These are phyloP conservation scores for Penicillium sp. DNA, from an alignment of 2,329 filamentous ascomycete species.

Conservation along the genomic window DNA sequence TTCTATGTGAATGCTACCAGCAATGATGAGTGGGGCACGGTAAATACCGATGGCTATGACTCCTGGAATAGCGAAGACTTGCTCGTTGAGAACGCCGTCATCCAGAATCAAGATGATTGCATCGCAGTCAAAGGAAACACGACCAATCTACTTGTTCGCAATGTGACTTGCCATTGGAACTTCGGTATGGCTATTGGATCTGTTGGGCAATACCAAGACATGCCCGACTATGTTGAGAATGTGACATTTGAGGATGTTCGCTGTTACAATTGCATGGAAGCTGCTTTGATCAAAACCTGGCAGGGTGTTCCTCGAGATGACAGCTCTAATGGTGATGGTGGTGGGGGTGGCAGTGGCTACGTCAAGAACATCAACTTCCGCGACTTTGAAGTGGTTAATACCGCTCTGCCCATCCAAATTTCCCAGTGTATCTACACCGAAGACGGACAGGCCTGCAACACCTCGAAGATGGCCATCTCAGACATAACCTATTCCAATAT, in stretches of 20 bases:
- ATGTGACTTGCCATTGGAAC: constrained; percentile 44
- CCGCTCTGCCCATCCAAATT: constrained; percentile 29
- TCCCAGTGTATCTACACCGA: constrained; percentile 33
- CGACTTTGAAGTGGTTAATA: constrained; percentile 29
- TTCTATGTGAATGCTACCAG: constrained; percentile 57
- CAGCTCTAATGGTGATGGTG: constrained; percentile 27
- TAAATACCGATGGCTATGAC: constrained; percentile 58
- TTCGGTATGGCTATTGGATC: constrained; percentile 46
- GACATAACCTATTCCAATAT: constrained; percentile 57
- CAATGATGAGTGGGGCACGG: constrained; percentile 49
- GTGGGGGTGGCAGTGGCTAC: constrained; percentile 27
- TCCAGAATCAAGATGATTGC: constrained; percentile 41
- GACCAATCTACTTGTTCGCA: constrained; percentile 44
- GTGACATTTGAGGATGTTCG: constrained; percentile 41
- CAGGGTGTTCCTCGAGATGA: constrained; percentile 20
- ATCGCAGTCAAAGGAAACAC: constrained; percentile 49
- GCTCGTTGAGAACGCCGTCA: constrained; percentile 52
- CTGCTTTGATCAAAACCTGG: constrained; percentile 33
- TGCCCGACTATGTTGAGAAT: constrained; percentile 43
- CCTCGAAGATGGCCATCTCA: constrained; percentile 48
- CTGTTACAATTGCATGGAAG: constrained; percentile 25
- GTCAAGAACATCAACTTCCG: constrained; percentile 29
- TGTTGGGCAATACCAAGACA: constrained; percentile 44
- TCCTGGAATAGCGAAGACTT: constrained; percentile 57
- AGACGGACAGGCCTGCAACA: constrained; percentile 39